Evolutionary conservation across 2,329 filamentous ascomycete genomes (phyloP).

Genomic region (Claviceps cyperi): DNA sequence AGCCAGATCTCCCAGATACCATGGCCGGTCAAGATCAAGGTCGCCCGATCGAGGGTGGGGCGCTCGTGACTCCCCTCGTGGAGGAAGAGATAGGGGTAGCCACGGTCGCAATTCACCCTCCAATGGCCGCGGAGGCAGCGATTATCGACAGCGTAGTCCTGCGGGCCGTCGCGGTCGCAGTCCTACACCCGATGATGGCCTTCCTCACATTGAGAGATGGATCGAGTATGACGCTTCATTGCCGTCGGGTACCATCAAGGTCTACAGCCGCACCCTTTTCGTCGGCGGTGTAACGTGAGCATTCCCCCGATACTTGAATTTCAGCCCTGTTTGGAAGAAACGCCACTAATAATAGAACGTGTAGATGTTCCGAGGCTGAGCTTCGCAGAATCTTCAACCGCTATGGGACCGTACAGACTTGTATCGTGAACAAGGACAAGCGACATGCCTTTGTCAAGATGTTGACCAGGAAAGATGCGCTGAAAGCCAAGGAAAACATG

Average conservation of each 20-base stretch:
- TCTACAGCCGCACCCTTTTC: conserved; percentile 87
- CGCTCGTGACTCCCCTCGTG: conserved; percentile 48
- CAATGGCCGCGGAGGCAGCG: conserved; percentile 30
- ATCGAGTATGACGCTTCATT: conserved; percentile 66
- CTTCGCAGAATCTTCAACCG: conserved; percentile 66
- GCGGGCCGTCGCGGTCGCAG: conserved; percentile 52
- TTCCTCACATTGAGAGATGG: conserved; percentile 43
- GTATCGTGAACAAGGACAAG: conserved; percentile 96
- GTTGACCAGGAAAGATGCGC: conserved; percentile 75
- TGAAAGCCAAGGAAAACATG: conserved; percentile 74
- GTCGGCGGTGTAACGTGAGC: conserved; percentile 87
- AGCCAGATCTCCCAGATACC: conserved; percentile 46
- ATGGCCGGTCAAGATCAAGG: conserved; percentile 56
- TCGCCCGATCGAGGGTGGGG: conserved; percentile 67
- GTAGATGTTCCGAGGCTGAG: conserved; percentile 62
- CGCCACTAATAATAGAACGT: neutral
- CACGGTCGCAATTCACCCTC: conserved; percentile 55
- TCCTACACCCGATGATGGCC: conserved; percentile 34
- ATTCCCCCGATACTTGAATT: neutral
- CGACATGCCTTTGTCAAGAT: conserved; percentile 98
- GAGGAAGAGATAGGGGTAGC: conserved; percentile 51
- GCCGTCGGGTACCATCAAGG: conserved; percentile 69
- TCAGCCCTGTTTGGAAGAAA: neutral
- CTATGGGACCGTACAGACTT: conserved; percentile 84
- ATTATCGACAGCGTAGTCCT: conserved; percentile 84